Evolutionary conservation across 2,329 filamentous ascomycete species (phyloP).

Genomic region (Uncinocarpus reesii): DNA sequence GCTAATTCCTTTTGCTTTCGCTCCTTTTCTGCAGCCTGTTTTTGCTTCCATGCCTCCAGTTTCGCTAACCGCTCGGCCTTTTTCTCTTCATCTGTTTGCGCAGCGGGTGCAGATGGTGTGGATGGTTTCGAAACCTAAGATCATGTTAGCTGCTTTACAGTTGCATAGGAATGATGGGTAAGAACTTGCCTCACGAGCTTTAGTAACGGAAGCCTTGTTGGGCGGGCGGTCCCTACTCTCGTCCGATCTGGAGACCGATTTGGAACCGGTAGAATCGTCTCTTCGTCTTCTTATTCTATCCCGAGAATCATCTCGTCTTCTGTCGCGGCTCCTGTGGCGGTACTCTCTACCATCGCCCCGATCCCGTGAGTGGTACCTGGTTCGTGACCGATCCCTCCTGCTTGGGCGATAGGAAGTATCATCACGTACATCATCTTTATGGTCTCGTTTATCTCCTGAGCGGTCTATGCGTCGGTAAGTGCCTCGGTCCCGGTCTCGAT

Average conservation of each 20-base stretch:
- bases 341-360: constrained; percentile 49
- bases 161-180: constrained; percentile 8
- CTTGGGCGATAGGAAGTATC: constrained; percentile 54
- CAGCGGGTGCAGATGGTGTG: constrained; percentile 32
- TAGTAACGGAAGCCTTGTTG: constrained; percentile 41
- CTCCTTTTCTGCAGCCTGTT: constrained; percentile 63
- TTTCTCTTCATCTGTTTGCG: constrained; percentile 60
- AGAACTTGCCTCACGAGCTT: constrained; percentile 48
- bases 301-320: constrained; percentile 64
- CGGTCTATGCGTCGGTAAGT: constrained; percentile 58
- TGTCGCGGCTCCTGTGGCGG: constrained; percentile 55
- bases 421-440: constrained; percentile 48
- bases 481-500: constrained; percentile 51
- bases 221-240: constrained; percentile 50
- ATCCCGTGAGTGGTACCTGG: constrained; percentile 52
- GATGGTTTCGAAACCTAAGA: constrained; percentile 46
- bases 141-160: constrained; percentile 14
- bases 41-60: constrained; percentile 85
- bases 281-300: constrained; percentile 54
- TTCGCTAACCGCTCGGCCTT: constrained; percentile 72
- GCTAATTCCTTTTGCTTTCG: constrained; percentile 58
- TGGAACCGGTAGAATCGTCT: constrained; percentile 63
- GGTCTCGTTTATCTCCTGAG: constrained; percentile 46
- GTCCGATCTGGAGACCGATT: constrained; percentile 55
- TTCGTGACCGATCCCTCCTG: constrained; percentile 53